A percentile compares a stretch with the other conserved stretches of the same genome.
Conservation (phyloP, 23 red algal genomes). For the Gracilariopsis chorda region DNA sequence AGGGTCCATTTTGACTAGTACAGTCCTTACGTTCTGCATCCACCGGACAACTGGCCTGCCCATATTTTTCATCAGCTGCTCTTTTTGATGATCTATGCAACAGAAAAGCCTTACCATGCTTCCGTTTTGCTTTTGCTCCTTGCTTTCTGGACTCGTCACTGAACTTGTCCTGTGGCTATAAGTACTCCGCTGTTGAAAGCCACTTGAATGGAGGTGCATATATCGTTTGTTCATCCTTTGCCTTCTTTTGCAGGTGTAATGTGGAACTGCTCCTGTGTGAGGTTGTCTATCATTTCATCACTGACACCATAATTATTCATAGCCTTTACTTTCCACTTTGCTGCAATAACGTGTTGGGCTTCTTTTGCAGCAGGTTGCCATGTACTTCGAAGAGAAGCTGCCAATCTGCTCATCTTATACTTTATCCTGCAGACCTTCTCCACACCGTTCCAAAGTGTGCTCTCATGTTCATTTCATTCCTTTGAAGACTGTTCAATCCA, state of each 20-base stretch:
- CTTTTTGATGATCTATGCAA: background rate
- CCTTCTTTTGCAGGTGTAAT: background rate
- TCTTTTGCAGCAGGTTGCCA: background rate
- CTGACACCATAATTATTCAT: background rate
- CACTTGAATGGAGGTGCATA: background rate
- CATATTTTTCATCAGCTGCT: background rate
- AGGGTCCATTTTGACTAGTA: background rate
- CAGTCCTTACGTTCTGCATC: background rate
- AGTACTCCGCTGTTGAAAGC: slow-evolving; percentile 19
- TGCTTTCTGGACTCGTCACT: background rate
- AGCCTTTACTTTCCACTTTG: background rate
- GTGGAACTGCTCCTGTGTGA: background rate
- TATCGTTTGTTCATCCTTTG: background rate
- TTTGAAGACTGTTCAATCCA: slow-evolving; percentile 17
- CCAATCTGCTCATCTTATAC: slow-evolving; percentile 5
- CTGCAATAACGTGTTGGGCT: slow-evolving; percentile 18
- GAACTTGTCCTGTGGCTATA: background rate
- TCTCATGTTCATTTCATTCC: slow-evolving; percentile 17
- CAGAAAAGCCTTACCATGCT: background rate
- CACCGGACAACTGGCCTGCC: background rate
- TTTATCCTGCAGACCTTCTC: background rate
- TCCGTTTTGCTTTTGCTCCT: background rate
- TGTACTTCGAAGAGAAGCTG: slow-evolving; percentile 8
- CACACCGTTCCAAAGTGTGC: background rate
- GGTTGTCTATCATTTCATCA: background rate